phyloP scores from a whole-genome alignment of 495 filamentous ascomycete genomes.

The Penicillium desertorum region DNA sequence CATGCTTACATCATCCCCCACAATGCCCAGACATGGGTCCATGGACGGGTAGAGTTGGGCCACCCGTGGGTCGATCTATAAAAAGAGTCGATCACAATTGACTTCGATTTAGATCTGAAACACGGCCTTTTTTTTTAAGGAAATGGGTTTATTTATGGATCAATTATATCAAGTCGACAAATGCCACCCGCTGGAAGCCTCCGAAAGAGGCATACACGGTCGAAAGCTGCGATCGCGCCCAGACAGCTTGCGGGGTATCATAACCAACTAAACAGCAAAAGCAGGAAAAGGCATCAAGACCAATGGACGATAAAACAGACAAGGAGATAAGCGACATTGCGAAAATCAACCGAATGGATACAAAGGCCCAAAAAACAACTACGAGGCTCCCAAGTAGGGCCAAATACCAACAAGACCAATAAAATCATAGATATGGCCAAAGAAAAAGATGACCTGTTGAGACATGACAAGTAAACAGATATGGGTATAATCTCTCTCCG shows the following conservation, averaged over 20 bases:
- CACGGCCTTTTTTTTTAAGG: neutral
- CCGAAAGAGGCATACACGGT: neutral
- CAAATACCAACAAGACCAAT: constrained; percentile 8
- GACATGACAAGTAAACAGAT: constrained; percentile 29
- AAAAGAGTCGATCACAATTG: constrained; percentile 3
- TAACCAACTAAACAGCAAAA: constrained; percentile 9
- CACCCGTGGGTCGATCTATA: constrained; percentile 14
- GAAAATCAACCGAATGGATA: constrained; percentile 1
- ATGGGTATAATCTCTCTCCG: constrained; percentile 35
- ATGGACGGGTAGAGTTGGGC: neutral
- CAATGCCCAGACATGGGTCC: neutral
- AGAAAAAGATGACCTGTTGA: constrained; percentile 30
- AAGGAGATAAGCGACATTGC: neutral
- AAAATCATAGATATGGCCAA: constrained; percentile 19
- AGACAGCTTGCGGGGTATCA: constrained; percentile 15
- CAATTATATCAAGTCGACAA: neutral
- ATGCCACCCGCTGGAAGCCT: constrained; percentile 3
- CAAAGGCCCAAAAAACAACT: constrained; percentile 8
- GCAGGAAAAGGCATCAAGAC: constrained; percentile 4
- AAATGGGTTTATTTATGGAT: neutral
- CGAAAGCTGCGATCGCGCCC: constrained; percentile 7
- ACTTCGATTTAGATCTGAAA: neutral
- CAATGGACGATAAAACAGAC: neutral
- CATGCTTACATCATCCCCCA: constrained; percentile 10
- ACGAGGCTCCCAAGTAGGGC: neutral